A percentile compares a stretch with the other conserved stretches of the same genome.
Evolutionary conservation across 495 filamentous ascomycete genomes (phyloP).

Genomic region (Trichoderma parareesei): DNA sequence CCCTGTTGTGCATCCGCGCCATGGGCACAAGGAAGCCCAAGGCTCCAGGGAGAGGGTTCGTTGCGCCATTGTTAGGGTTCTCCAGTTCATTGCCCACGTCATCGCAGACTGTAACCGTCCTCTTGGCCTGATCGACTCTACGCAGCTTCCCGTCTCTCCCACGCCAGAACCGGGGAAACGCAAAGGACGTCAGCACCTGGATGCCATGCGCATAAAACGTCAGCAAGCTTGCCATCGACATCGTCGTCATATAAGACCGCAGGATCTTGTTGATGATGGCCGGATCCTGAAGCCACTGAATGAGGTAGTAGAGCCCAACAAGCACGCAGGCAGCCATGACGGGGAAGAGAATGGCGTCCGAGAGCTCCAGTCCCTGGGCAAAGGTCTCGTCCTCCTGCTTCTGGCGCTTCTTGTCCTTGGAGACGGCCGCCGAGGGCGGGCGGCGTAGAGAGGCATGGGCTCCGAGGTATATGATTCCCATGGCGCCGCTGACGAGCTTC

Average conservation of each 20-base stretch:
- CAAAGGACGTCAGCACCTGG: conserved; percentile 53
- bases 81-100: conserved; percentile 17
- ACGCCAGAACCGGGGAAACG: conserved; percentile 62
- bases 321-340: conserved; percentile 68
- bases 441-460: conserved; percentile 50
- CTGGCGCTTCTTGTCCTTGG: conserved; percentile 31
- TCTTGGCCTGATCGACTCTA: conserved; percentile 27
- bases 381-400: conserved; percentile 52
- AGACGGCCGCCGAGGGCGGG: conserved; percentile 66
- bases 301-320: conserved; percentile 73
- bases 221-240: conserved; percentile 67
- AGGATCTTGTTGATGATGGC: conserved; percentile 75
- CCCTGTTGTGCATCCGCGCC: conserved; percentile 13
- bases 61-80: conserved; percentile 18
- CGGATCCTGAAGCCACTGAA: conserved; percentile 82
- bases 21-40: conserved; percentile 27
- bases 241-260: conserved; percentile 72
- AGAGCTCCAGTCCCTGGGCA: conserved; percentile 69
- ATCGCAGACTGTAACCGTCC: conserved; percentile 12
- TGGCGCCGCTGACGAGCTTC: conserved; percentile 31
- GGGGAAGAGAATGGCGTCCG: conserved; percentile 82
- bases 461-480: conserved; percentile 38
- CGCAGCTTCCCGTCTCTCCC: conserved; percentile 35
- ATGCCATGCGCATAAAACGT: conserved; percentile 61
- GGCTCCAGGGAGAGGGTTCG: conserved; percentile 36